phyloP scores from a whole-genome alignment of 169 alveolate species.

The Plasmodium relictum region DNA sequence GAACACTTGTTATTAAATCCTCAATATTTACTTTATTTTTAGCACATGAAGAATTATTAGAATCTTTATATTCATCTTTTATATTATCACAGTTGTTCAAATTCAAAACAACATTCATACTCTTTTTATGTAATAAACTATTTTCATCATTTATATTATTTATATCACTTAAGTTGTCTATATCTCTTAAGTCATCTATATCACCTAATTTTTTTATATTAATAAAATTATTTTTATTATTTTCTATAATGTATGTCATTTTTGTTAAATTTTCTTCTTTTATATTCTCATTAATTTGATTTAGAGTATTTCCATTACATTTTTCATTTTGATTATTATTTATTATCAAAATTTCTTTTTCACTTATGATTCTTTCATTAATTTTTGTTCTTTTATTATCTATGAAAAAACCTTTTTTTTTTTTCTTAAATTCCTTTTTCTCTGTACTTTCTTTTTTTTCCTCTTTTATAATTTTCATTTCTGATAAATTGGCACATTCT shows the following conservation, averaged over 20 bases:
- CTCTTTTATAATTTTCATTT: no score
- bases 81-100: not conserved
- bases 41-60: not conserved
- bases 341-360: no score
- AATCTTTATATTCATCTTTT: not conserved
- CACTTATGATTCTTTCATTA: not conserved
- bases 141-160: no score
- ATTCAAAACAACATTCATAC: not conserved
- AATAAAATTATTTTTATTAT: no score
- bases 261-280: conserved; percentile 9
- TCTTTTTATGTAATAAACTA: not conserved
- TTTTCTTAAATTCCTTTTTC: no score
- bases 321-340: not conserved
- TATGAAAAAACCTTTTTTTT: not conserved
- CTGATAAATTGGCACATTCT: no score
- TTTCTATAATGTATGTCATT: not conserved
- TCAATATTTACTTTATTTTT: conserved; percentile 15
- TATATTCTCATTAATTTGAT: not conserved
- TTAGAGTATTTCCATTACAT: not conserved
- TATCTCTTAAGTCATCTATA: no score
- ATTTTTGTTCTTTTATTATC: not conserved
- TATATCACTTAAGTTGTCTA: no score
- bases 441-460: no score
- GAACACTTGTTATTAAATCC: conserved; percentile 19
- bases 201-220: no score